Evolutionary conservation across 1,139 yeast genomes (phyloP), one percentile per base, ranked within the genome.

Genomic region (Pichia sp.): DNA sequence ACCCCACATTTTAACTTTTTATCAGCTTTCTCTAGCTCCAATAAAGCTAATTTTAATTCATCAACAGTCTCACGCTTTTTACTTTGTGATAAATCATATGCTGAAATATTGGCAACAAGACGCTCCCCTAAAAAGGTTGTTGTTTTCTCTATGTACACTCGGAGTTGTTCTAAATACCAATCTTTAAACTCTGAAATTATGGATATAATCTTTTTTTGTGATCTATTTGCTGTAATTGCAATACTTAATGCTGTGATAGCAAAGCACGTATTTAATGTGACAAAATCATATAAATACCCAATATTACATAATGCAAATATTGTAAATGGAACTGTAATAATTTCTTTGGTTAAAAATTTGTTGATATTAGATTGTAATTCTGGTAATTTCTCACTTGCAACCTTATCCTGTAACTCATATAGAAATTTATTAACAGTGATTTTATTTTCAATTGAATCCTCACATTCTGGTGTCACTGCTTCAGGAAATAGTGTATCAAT

Each of bases 241-340:
- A 60, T 41, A 43, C 64, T 59, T 27, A 66, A 57, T 7, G 57
- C 56, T 18, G 63, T 51, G 5, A 65, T 35, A 1, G 68, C 66
- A 44, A 58, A 45, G 2, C 58, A 56, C 1, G 64, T 55, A 47
- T 66, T 63, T 44, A 66, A 44, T 9, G 62, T 57, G 36, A 65
- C 54, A 37, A 57, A 54, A 51, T 58, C 60, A 41, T 60, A 52
- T 11, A 64, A 52, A 46, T 62, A 58, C 9, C 66, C 65, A n/a
- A 57, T 46, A 5, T 64, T 56, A 6, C 57, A 50, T 9, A 62
- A 43, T 2, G 55, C 49, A 39, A 63, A 55, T 6, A 59, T 57
- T 1, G 66, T 65, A 29, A 64, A 54, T 37, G 62, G 61, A 30
- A 62, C 53, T n/a, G 55, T 49, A 40, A 56, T 54, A 18, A 62